Base-by-base conservation (phyloP, 148 eudicot genomes). In the Nepenthes gracilis region DNA sequence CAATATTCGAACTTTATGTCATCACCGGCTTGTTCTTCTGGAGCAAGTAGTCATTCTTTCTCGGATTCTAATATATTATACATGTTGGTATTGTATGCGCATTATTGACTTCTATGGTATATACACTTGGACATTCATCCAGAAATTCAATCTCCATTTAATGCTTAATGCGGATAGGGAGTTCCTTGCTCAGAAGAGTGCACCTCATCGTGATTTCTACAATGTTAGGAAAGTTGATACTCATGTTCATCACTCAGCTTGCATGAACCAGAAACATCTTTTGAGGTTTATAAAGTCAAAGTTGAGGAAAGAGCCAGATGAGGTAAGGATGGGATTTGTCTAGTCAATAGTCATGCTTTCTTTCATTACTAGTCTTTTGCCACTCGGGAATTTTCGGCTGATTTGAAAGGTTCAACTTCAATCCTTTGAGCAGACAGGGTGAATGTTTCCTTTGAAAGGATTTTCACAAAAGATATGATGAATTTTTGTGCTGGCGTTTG, bases 131-230 rank as follows among this genome's bases (percentile, higher is more conserved):
- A 56, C 43, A 47, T 55, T 43, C 38, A 65, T 74, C 57, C 79
- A 94, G 99, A 94, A 94, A 89, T 94, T 94, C 84, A 94, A 86
- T 74, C 99, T 94, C 66, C 99, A 94, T 78, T 82, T 94, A 82
- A 94, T 94, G 99, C 92, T 94, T 59, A 94, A 94, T 67, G 92
- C 95, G 87, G 99, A 94, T 72, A 83, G 87, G 61, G 99, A 94
- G 68, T 94, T 94, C 73, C 81, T 94, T 55, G 99, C 99, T 50
- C 99, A 94, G 68, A 94, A 94, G 80, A 94, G 97, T 80, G 99
- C 97, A 49, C 99, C 99, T 55, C 99, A 94, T 81, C 87, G 99
- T 65, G 99, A 94, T 71, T 94, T 94, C 57, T 94, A 94, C 61
- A 94, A 94, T 81, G 99, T 94, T 52, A 78, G 99, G 76, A 94